Base-by-base conservation (phyloP, 1,284 basidiomycete species). In the Paramarasmius palmivorus region DNA sequence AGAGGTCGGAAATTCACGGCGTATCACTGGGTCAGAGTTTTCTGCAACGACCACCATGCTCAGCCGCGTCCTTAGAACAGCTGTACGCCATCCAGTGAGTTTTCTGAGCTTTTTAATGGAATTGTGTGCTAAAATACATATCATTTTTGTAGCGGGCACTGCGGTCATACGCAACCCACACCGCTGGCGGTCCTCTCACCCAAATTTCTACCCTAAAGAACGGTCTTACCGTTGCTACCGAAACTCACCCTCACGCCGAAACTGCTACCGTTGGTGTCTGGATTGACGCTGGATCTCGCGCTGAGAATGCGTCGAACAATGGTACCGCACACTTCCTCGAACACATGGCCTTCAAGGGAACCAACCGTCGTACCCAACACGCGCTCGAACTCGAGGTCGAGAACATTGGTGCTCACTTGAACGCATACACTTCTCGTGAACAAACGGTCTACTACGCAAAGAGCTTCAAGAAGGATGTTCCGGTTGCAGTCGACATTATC, bases 401-500 rank as follows among this genome's bases (percentile, higher is more conserved):
- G 78, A 97, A 98, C 78, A 81, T 98, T 58, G 97, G 97, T 62
- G 94, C 96, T 37, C 96, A 98, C 73, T 78, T 99, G 57, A 98
- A 99, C 72, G 96, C 97, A 52, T 99, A 98, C 79, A 99, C 96
- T 17, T 98, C 95, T 40, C 87, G 96, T 61, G 96, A 99, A 77
- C 96, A 99, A 77, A 99, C 97, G 29, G 95, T 98, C 59, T 99
- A 98, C 81, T 98, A 98, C 72, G 96, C 96, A 68, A 98, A 98
- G 83, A 90, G 92, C 68, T 99, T 99, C 86, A 85, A 91, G 71
- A 92, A 96, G 80, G 97, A 99, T 71, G 93, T 98, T 19, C 84
- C 87, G 32, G 83, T 84, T 56, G 87, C 93, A 29, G 95, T 99
- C 57, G 94, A 98, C 74, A 97, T 99, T 76, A 94, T 99, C 71